phyloP scores from a whole-genome alignment of 2,329 filamentous ascomycete genomes.

The Bimuria novae-zelandiae region DNA sequence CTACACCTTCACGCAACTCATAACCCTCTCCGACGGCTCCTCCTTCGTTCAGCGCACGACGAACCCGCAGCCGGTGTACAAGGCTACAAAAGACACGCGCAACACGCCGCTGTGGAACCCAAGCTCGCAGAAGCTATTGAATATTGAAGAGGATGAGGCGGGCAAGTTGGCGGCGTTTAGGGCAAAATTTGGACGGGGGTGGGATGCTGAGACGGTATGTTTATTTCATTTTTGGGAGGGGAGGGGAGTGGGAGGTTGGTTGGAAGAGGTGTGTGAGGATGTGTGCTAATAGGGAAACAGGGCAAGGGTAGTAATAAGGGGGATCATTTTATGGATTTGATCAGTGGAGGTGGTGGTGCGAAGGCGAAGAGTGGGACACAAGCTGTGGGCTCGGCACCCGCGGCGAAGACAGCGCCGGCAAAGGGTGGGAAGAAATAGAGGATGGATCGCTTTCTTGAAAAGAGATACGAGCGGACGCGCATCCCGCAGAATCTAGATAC shows the following conservation, averaged over 20 bases:
- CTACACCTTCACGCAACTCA: slow-evolving; percentile 95
- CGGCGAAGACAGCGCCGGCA: slow-evolving; percentile 6
- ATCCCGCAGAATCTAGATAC: neutral
- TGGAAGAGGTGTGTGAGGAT: neutral
- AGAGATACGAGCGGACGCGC: too few species aligned
- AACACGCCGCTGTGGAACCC: slow-evolving; percentile 95
- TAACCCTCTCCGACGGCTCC: slow-evolving; percentile 89
- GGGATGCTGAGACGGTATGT: slow-evolving; percentile 59
- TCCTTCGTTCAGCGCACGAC: slow-evolving; percentile 81
- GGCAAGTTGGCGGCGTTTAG: slow-evolving; percentile 87
- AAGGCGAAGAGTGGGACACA: neutral
- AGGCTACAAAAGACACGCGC: slow-evolving; percentile 77
- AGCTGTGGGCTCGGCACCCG: slow-evolving; percentile 1
- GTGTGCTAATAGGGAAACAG: slow-evolving; percentile 10
- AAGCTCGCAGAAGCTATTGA: slow-evolving; percentile 75
- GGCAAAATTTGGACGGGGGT: slow-evolving; percentile 79
- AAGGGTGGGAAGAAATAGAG: slow-evolving; percentile 12
- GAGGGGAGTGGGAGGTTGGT: neutral
- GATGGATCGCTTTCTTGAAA: neutral
- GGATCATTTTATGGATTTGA: slow-evolving; percentile 30
- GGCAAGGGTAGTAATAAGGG: slow-evolving; percentile 10
- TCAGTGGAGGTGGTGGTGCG: slow-evolving; percentile 20
- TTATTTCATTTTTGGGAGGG: neutral
- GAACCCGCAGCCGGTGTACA: slow-evolving; percentile 67
- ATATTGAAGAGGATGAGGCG: slow-evolving; percentile 93